A percentile compares a stretch with the other conserved stretches of the same genome.
Conservation (phyloP, 2,329 filamentous ascomycete genomes). For the Eurotiales sp. region DNA sequence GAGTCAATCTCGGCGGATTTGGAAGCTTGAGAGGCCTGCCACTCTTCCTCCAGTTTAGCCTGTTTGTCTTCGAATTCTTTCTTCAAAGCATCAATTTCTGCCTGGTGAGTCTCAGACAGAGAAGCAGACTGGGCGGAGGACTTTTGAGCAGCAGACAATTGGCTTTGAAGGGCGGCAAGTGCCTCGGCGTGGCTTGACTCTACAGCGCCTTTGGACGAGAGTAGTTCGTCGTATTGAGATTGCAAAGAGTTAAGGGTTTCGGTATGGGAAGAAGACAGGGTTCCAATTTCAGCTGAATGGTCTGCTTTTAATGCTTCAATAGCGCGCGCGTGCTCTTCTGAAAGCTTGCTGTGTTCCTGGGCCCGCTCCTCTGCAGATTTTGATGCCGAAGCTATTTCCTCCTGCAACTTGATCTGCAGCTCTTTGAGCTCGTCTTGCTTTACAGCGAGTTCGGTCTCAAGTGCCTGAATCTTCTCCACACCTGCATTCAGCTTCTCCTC, state of each 20-base stretch:
- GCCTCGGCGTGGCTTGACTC: slow-evolving; percentile 30
- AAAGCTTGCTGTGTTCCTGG: slow-evolving; percentile 23
- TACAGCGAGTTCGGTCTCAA: slow-evolving; percentile 31
- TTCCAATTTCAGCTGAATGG: slow-evolving; percentile 33
- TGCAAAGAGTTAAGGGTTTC: slow-evolving; percentile 30
- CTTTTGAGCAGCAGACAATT: slow-evolving; percentile 22
- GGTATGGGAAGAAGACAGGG: slow-evolving; percentile 27
- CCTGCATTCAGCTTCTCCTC: slow-evolving; percentile 30
- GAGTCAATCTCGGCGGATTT: slow-evolving; percentile 34
- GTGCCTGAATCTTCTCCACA: slow-evolving; percentile 30
- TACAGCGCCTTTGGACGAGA: slow-evolving; percentile 25
- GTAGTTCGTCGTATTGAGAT: slow-evolving; percentile 31
- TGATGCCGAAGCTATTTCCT: slow-evolving; percentile 31
- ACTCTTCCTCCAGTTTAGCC: slow-evolving; percentile 33
- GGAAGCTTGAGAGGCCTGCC: slow-evolving; percentile 32
- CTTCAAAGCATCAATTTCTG: slow-evolving; percentile 32
- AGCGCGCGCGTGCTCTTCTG: slow-evolving; percentile 32
- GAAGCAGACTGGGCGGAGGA: slow-evolving; percentile 27
- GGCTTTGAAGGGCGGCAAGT: slow-evolving; percentile 23
- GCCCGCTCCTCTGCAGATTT: slow-evolving; percentile 33
- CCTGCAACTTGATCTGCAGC: slow-evolving; percentile 35
- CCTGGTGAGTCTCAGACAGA: slow-evolving; percentile 26
- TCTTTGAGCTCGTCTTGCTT: slow-evolving; percentile 35
- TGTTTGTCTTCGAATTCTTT: slow-evolving; percentile 32
- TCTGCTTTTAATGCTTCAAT: slow-evolving; percentile 32